These are phyloP conservation scores for Neonectria punicea DNA, from an alignment of 2,329 filamentous ascomycete genomes.

Conservation along the genomic window DNA sequence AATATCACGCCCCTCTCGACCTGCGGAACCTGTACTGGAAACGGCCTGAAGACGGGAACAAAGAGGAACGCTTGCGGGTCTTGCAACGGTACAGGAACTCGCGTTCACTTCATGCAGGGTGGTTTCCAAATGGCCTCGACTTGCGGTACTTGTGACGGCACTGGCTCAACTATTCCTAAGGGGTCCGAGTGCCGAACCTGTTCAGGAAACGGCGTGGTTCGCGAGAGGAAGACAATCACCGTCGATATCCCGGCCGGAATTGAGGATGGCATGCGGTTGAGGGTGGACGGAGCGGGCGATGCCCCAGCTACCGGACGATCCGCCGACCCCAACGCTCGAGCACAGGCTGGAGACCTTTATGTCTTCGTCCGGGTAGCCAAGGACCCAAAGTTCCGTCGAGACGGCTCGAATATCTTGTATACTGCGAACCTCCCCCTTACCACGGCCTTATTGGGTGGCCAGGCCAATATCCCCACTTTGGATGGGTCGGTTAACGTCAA, in stretches of 20 bases:
- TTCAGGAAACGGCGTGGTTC: conserved; percentile 82
- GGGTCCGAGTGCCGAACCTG: conserved; percentile 86
- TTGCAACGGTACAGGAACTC: conserved; percentile 87
- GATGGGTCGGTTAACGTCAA: conserved; percentile 92
- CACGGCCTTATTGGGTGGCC: conserved; percentile 90
- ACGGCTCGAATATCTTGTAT: conserved; percentile 90
- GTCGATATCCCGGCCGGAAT: conserved; percentile 96
- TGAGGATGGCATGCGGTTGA: conserved; percentile 93
- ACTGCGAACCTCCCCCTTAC: conserved; percentile 92
- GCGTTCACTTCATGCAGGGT: conserved; percentile 88
- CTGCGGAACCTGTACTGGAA: conserved; percentile 86
- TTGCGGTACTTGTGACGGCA: conserved; percentile 83
- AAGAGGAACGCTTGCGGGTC: conserved; percentile 78
- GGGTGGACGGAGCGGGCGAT: conserved; percentile 88
- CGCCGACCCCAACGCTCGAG: conserved; percentile 69
- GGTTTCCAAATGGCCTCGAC: conserved; percentile 97
- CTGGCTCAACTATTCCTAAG: conserved; percentile 78
- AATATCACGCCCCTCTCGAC: conserved; percentile 82
- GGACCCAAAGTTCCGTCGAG: conserved; percentile 88
- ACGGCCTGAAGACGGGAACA: conserved; percentile 83
- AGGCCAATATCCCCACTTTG: conserved; percentile 88
- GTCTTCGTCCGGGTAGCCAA: conserved; percentile 90
- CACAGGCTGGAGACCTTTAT: conserved; percentile 87
- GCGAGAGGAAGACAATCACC: conserved; percentile 83
- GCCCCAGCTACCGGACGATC: conserved; percentile 80